These are phyloP conservation scores for Tylopilus subfusipes DNA, from an alignment of 768 basidiomycete species.

Conservation along the genomic window DNA sequence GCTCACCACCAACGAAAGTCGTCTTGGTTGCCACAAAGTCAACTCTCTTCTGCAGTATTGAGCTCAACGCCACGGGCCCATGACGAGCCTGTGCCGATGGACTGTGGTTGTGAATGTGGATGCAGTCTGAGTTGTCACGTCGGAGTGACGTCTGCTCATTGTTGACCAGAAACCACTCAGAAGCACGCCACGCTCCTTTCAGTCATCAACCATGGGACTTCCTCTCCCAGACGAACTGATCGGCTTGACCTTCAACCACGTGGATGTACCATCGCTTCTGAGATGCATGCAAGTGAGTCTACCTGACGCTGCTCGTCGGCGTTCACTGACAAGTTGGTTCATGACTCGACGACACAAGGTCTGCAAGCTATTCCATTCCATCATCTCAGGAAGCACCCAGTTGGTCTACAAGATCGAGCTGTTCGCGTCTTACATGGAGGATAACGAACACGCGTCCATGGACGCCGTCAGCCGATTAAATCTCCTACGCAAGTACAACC, in stretches of 20 bases:
- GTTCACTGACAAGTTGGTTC: not conserved
- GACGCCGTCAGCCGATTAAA: conserved; percentile 22
- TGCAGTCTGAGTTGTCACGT: not conserved
- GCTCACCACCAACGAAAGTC: not conserved
- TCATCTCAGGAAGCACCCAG: conserved; percentile 23
- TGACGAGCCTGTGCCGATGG: not conserved
- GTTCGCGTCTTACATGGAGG: conserved; percentile 28
- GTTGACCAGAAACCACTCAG: too few relatives aligned
- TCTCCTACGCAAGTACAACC: conserved; percentile 26
- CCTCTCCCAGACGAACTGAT: conserved; percentile 31
- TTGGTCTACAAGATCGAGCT: conserved; percentile 32
- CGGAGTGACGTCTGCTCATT: not conserved
- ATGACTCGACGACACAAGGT: conserved; percentile 17
- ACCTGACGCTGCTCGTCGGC: not conserved
- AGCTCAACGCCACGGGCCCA: too few relatives aligned
- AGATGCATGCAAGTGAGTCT: conserved; percentile 26
- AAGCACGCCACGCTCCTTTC: not conserved
- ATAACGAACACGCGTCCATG: conserved; percentile 16
- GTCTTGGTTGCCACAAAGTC: not conserved
- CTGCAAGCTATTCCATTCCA: conserved; percentile 29
- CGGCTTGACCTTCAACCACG: conserved; percentile 21
- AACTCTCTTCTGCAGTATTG: too few relatives aligned
- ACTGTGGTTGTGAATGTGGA: not conserved
- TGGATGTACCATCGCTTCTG: conserved; percentile 30
- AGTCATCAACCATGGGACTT: conserved; percentile 13